phyloP scores from a whole-genome alignment of 1,139 yeast genomes.

The Geotrichum restrictum region DNA sequence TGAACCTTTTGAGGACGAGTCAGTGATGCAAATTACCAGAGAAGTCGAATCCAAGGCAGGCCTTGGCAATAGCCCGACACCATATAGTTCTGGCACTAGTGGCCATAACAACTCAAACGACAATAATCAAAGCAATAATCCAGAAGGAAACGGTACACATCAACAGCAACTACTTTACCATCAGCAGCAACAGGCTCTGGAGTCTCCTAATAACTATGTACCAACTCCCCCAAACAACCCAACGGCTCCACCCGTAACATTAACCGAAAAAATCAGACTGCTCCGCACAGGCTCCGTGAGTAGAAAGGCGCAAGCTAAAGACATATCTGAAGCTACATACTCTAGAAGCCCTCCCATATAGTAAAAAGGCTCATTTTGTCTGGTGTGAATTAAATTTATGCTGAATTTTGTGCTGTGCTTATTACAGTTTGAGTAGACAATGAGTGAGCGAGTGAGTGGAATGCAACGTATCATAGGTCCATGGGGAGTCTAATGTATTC shows the following conservation, averaged over 20 bases:
- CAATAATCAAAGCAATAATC: background rate
- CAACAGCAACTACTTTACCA: slow-evolving; percentile 4
- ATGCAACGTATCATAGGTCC: too few relatives aligned
- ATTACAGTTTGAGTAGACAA: too few relatives aligned
- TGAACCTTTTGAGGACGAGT: background rate
- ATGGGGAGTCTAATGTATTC: too few relatives aligned
- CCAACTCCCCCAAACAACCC: slow-evolving; percentile 30
- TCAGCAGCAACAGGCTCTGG: background rate
- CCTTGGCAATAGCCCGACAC: background rate
- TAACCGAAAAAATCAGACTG: slow-evolving; percentile 34
- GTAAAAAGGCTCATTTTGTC: too few relatives aligned
- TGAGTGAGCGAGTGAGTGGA: too few relatives aligned
- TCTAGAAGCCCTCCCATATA: too few relatives aligned
- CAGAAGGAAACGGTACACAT: background rate
- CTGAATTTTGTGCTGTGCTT: too few relatives aligned
- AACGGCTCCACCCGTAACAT: slow-evolving; percentile 35
- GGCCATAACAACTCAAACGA: background rate
- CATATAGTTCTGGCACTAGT: background rate
- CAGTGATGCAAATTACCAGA: background rate
- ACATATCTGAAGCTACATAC: background rate
- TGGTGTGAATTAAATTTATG: too few relatives aligned
- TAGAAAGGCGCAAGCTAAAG: background rate
- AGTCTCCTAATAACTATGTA: slow-evolving; percentile 1
- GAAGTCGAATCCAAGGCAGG: background rate
- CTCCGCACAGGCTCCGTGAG: slow-evolving; percentile 33